A percentile compares a stretch with the other conserved stretches of the same genome.
Conservation (phyloP, 768 basidiomycete species). For the Tubosaeta sp. region DNA sequence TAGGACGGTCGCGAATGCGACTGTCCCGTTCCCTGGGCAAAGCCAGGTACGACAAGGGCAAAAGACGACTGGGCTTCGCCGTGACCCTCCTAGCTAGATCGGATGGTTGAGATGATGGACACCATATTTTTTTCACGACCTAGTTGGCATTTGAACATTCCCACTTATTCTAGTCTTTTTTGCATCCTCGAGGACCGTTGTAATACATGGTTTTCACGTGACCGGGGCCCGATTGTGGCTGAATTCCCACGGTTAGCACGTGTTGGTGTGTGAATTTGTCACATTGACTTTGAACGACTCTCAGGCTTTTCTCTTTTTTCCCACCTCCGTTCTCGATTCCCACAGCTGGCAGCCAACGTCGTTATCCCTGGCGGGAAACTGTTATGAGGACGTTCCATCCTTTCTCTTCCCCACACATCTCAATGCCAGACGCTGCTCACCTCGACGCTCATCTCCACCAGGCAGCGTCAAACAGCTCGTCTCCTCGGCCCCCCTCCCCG, state of each 20-base stretch:
- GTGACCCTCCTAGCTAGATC: slow-evolving; percentile 39
- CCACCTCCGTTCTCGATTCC: slow-evolving; percentile 43
- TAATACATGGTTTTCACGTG: slow-evolving; percentile 16
- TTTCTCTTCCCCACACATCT: slow-evolving; percentile 39
- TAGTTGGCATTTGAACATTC: slow-evolving; percentile 18
- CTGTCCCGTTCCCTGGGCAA: slow-evolving; percentile 34
- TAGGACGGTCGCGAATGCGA: slow-evolving; percentile 13
- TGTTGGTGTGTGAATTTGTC: slow-evolving; percentile 27
- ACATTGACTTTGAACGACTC: slow-evolving; percentile 22
- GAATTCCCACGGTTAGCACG: slow-evolving; percentile 30
- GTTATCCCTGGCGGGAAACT: slow-evolving; percentile 39
- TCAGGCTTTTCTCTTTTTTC: slow-evolving; percentile 37
- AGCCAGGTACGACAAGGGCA: slow-evolving; percentile 23
- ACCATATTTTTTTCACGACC: slow-evolving; percentile 2
- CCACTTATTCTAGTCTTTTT: slow-evolving; percentile 16
- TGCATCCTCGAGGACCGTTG: slow-evolving; percentile 11
- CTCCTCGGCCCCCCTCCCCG: slow-evolving; percentile 45
- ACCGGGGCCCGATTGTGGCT: slow-evolving; percentile 4
- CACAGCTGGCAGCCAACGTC: slow-evolving; percentile 40
- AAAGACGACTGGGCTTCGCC: slow-evolving; percentile 30
- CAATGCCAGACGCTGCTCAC: slow-evolving; percentile 38
- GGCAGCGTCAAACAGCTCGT: slow-evolving; percentile 36
- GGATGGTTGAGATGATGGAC: slow-evolving; percentile 18
- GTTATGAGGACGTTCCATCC: slow-evolving; percentile 43
- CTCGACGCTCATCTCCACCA: slow-evolving; percentile 31